Conservation (phyloP, 2,329 filamentous ascomycete genomes). For the Mollisiaceae sp. region DNA sequence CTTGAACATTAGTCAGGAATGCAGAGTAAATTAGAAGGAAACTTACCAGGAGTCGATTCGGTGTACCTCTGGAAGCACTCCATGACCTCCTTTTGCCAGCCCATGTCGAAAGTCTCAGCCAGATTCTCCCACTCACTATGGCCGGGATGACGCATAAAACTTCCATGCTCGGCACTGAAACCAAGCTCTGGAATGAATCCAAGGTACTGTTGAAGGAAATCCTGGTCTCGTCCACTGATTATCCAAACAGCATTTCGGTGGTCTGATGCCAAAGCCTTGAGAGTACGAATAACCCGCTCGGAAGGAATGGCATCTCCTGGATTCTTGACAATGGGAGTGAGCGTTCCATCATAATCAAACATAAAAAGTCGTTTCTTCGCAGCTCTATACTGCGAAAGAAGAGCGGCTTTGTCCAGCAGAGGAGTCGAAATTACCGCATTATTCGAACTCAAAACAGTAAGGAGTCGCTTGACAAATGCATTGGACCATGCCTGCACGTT, state of each 20-base stretch:
- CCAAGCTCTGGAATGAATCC: slow-evolving; percentile 89
- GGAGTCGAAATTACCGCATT: slow-evolving; percentile 80
- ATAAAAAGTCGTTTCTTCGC: slow-evolving; percentile 87
- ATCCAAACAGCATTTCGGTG: slow-evolving; percentile 94
- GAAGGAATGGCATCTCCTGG: slow-evolving; percentile 89
- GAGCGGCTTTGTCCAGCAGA: slow-evolving; percentile 73
- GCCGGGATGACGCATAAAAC: slow-evolving; percentile 86
- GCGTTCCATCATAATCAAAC: slow-evolving; percentile 98
- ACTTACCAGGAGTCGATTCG: slow-evolving; percentile 78
- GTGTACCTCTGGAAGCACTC: slow-evolving; percentile 88
- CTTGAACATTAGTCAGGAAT: slow-evolving; percentile 48
- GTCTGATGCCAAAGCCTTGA: slow-evolving; percentile 81
- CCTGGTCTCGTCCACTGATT: slow-evolving; percentile 92
- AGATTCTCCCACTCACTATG: slow-evolving; percentile 85
- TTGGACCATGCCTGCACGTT: slow-evolving; percentile 87
- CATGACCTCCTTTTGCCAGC: slow-evolving; percentile 86
- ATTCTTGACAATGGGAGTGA: slow-evolving; percentile 93
- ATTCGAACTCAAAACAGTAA: slow-evolving; percentile 79
- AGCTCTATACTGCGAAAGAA: slow-evolving; percentile 75
- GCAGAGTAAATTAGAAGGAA: neutral
- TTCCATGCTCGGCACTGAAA: slow-evolving; percentile 96
- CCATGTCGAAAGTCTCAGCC: slow-evolving; percentile 86
- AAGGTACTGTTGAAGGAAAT: slow-evolving; percentile 87
- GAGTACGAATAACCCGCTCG: slow-evolving; percentile 77
- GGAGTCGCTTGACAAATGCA: slow-evolving; percentile 77